Percentiles rank a stretch among this genome's conserved stretches.
Evolutionary conservation across 1,139 yeast genomes (phyloP).

Genomic region (Lodderomyces theae): DNA sequence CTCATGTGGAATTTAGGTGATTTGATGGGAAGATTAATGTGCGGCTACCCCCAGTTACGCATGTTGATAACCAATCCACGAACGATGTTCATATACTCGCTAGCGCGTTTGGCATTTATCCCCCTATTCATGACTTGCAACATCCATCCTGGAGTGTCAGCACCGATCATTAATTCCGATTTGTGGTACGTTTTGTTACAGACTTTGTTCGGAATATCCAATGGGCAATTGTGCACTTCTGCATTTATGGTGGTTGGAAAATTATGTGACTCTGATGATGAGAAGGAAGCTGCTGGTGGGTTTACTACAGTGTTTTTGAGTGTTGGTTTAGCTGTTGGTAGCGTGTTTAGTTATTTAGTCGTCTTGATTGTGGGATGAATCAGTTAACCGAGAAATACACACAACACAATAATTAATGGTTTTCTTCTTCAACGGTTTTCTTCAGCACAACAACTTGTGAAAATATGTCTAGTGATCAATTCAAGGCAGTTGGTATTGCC

Average conservation of each 20-base stretch:
- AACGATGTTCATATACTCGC: conserved; percentile 48
- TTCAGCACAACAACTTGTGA: not conserved
- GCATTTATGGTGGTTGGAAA: conserved; percentile 78
- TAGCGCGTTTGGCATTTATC: conserved; percentile 52
- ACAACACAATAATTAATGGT: not conserved
- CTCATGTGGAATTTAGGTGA: conserved; percentile 89
- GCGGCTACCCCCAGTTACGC: conserved; percentile 50
- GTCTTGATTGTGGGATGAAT: conserved; percentile 27
- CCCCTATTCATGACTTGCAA: conserved; percentile 73
- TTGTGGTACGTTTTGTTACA: conserved; percentile 65
- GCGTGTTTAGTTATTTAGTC: conserved; percentile 67
- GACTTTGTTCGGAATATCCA: conserved; percentile 76
- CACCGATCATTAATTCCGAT: conserved; percentile 57
- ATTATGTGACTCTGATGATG: conserved; percentile 55
- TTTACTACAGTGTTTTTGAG: conserved; percentile 78
- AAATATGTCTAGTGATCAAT: conserved; percentile 34
- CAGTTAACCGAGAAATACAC: not conserved
- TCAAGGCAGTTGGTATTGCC: conserved; percentile 47
- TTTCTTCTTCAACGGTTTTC: too few relatives aligned
- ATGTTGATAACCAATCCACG: conserved; percentile 39
- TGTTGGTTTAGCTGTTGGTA: conserved; percentile 73
- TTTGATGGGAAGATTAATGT: conserved; percentile 66
- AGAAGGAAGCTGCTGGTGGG: conserved; percentile 92
- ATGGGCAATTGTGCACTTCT: conserved; percentile 81
- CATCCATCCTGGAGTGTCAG: conserved; percentile 36